Conservation (phyloP, 2,329 filamentous ascomycete species). For the Microcera coccophila region DNA sequence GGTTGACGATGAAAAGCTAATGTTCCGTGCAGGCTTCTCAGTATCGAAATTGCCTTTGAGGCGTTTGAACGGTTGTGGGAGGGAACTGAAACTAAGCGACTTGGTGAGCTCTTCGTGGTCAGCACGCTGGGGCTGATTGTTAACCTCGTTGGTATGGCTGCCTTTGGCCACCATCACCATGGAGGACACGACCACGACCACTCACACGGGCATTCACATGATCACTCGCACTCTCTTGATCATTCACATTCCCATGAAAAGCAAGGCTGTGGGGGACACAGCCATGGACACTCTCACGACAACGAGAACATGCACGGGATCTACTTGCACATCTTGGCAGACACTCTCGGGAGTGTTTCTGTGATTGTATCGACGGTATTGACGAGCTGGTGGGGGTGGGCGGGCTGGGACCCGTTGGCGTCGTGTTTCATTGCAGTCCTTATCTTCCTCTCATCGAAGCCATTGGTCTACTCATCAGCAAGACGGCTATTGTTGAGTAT, state of each 20-base stretch:
- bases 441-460: constrained; percentile 88
- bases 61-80: constrained; percentile 83
- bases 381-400: constrained; percentile 84
- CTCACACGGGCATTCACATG: constrained; percentile 31
- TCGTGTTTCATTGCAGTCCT: constrained; percentile 90
- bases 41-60: constrained; percentile 93
- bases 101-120: constrained; percentile 84
- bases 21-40: constrained; percentile 64
- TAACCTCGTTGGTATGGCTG: constrained; percentile 87
- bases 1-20: constrained; percentile 9
- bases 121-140: constrained; percentile 82
- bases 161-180: constrained; percentile 68
- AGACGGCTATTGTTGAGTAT: constrained; percentile 79
- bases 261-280: constrained; percentile 39
- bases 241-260: constrained; percentile 42
- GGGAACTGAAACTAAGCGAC: constrained; percentile 75
- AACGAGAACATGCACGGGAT: constrained; percentile 99
- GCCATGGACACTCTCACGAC: constrained; percentile 61
- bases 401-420: constrained; percentile 90
- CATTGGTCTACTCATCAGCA: constrained; percentile 80
- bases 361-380: constrained; percentile 89
- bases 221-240: constrained; percentile 20
- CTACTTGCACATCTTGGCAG: constrained; percentile 90
- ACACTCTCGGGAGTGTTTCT: constrained; percentile 89
- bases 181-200: constrained; percentile 42